Evolutionary conservation across 2,329 filamentous ascomycete genomes (phyloP).

Genomic region (Colletotrichum sp.): DNA sequence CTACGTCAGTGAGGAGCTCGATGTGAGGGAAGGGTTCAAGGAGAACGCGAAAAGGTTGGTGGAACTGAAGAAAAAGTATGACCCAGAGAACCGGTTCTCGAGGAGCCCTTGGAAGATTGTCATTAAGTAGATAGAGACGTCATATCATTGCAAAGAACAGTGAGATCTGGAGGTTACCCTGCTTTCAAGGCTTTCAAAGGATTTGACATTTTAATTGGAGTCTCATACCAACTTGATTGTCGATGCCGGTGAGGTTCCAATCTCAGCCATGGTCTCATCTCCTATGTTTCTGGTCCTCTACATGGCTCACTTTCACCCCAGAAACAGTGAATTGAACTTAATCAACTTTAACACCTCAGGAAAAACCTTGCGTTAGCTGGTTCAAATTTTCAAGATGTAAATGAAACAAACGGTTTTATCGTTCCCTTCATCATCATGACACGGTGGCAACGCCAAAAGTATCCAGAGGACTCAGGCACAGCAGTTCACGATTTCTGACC

Average conservation of each 20-base stretch:
- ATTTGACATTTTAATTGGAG: neutral
- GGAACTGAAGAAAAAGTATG: constrained; percentile 37
- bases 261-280: neutral
- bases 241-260: neutral
- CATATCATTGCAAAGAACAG: neutral
- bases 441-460: neutral
- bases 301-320: neutral
- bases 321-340: neutral
- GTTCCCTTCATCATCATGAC: neutral
- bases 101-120: neutral
- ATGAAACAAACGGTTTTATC: neutral
- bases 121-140: neutral
- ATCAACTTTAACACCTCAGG: neutral
- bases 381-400: neutral
- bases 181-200: neutral
- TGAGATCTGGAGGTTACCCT: neutral
- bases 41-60: constrained; percentile 31
- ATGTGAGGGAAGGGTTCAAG: constrained; percentile 34
- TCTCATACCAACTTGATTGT: accelerated
- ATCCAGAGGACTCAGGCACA: neutral
- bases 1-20: constrained; percentile 27
- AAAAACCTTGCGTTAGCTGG: neutral
- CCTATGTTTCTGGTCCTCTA: neutral
- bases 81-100: constrained; percentile 36
- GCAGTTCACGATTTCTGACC: neutral